Evolutionary conservation across 108 stramenopile genomes (phyloP).

Genomic region (Nitzschia sp.): DNA sequence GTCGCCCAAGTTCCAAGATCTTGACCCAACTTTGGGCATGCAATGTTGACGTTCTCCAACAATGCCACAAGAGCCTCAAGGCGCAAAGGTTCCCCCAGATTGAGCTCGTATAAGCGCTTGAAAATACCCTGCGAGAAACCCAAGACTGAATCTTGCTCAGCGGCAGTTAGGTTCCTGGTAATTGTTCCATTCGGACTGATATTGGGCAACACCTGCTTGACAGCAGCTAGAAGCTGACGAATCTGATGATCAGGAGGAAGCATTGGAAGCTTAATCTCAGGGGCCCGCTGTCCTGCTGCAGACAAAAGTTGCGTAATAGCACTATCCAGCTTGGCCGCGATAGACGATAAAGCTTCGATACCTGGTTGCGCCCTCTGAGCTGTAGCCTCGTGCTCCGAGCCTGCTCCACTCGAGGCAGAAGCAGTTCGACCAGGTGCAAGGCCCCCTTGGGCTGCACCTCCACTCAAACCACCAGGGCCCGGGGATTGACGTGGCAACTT

Average conservation of each 20-base stretch:
- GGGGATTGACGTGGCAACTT: constrained; percentile 75
- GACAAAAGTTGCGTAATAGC: constrained; percentile 68
- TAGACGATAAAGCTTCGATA: constrained; percentile 66
- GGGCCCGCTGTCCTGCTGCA: constrained; percentile 78
- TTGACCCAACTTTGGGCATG: constrained; percentile 80
- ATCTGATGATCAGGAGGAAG: constrained; percentile 93
- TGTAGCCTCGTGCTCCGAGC: constrained; percentile 8
- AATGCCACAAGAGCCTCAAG: constrained; percentile 86
- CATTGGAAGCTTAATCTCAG: constrained; percentile 83
- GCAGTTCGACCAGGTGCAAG: constrained; percentile 12
- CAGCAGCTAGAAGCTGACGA: constrained; percentile 77
- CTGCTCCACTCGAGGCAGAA: constrained; percentile 10
- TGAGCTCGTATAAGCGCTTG: constrained; percentile 94
- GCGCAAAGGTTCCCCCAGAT: constrained; percentile 77
- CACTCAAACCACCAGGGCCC: constrained; percentile 40
- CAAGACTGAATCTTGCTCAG: constrained; percentile 86
- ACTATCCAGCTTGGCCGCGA: constrained; percentile 78
- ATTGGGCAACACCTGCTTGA: constrained; percentile 74
- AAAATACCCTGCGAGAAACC: constrained; percentile 93
- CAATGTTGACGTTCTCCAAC: constrained; percentile 80
- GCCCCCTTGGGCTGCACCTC: constrained; percentile 16
- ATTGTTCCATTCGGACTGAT: constrained; percentile 41
- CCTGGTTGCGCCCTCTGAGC: constrained; percentile 37
- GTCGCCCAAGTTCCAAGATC: constrained; percentile 92
- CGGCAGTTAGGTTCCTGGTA: constrained; percentile 42